phyloP scores from a whole-genome alignment of 306 rosid genomes.

The Dalbergia cultrata region DNA sequence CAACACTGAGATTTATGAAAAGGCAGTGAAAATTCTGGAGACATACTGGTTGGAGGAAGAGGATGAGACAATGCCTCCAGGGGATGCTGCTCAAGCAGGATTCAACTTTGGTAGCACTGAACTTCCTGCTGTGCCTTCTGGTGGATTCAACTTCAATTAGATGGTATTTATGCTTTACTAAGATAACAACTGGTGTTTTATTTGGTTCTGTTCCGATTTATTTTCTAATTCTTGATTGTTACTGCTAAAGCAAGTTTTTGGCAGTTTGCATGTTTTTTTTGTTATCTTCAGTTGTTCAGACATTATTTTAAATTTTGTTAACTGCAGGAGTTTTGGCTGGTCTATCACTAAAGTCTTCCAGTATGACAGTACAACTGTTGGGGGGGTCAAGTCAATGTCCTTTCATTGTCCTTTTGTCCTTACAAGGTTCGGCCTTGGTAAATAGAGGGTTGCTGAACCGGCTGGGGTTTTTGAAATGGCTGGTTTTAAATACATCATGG shows the following conservation, averaged over 20 bases:
- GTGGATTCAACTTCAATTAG: conserved; percentile 83
- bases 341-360: conserved; percentile 34
- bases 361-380: conserved; percentile 41
- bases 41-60: conserved; percentile 91
- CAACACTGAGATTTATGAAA: conserved; percentile 86
- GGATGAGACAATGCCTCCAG: conserved; percentile 88
- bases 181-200: not conserved
- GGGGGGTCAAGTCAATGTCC: conserved; percentile 52
- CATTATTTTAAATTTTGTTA: conserved; percentile 20
- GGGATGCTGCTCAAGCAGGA: conserved; percentile 63
- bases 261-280: not conserved
- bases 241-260: not conserved
- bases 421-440: conserved; percentile 41
- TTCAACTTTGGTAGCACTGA: conserved; percentile 71
- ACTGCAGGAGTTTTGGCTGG: conserved; percentile 51
- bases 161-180: conserved; percentile 49
- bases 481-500: conserved; percentile 45
- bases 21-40: conserved; percentile 86
- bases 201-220: not conserved
- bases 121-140: conserved; percentile 67
- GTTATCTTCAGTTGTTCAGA: not conserved
- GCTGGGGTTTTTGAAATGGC: conserved; percentile 54
- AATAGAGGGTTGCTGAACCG: conserved; percentile 54
- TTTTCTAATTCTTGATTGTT: not conserved
- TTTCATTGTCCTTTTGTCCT: conserved; percentile 42